Evolutionary conservation across 345 rosid genomes (phyloP), one percentile per base, ranked within the genome.

Genomic region (Melaleuca alternifolia): DNA sequence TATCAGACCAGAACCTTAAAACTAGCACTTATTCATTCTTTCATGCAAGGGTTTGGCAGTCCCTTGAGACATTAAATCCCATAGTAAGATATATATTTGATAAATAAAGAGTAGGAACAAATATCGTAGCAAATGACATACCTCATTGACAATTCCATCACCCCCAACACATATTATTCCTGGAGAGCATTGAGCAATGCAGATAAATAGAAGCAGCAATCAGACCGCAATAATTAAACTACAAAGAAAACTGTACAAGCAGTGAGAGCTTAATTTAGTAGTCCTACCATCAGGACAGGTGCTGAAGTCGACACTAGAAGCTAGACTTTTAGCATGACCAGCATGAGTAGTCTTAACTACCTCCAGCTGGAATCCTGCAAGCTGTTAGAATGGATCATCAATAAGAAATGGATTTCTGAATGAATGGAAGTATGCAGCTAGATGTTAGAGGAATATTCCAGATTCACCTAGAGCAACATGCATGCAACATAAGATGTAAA

Each of bases 111-210:
- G 50, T 26, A 30, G 51, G 53, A 12, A 33, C 26, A 56, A 28
- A 11, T 51, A 87, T 82, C 30, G 50, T 5, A 52, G 85, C 37
- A 87, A 85, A 83, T 51, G 61, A 88, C 98, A 87, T 44, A 96
- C 99, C 99, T 97, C 98, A 83, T 96, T 97, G 89, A 97, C 96
- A 88, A 97, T 95, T 84, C 99, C 99, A 88, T 97, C 99, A 86
- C 99, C 99, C 56, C 99, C 99, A 83, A 97, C 95, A 61, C 99
- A 97, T 44, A 97, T 96, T 57, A 97, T 97, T 75, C 99, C 99
- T 97, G 93, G 50, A 86, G 83, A 91, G 88, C 87, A 85, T 50
- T 33, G 82, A 30, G 57, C 46, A 77, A 77, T 23, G 46, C 15
- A n/a, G 76, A 87, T 85, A 54, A 85, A 87, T 41, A 28, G 48